phyloP scores from a whole-genome alignment of 768 basidiomycete genomes.

The Mycena rebaudengoi region DNA sequence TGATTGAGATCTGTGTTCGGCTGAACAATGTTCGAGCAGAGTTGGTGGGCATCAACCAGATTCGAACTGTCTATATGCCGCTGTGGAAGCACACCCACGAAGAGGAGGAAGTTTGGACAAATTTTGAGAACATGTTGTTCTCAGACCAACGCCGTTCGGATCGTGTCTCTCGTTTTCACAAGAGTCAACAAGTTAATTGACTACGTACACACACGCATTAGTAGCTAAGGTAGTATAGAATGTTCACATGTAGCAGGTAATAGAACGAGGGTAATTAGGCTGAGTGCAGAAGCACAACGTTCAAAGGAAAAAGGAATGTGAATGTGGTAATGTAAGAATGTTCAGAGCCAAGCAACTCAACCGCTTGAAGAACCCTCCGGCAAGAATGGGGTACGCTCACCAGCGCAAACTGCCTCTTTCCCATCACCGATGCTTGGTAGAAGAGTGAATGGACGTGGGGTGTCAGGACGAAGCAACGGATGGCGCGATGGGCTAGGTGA shows the following conservation, averaged over 20 bases:
- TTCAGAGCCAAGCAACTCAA: no score
- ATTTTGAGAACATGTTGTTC: slow-evolving; percentile 50
- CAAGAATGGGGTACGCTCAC: no score
- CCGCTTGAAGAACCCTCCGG: no score
- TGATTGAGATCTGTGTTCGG: slow-evolving; percentile 46
- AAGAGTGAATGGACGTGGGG: not conserved
- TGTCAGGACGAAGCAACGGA: not conserved
- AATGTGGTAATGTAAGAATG: not conserved
- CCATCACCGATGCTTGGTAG: not conserved
- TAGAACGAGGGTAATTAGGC: not conserved
- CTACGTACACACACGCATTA: not conserved
- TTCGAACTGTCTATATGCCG: slow-evolving; percentile 48
- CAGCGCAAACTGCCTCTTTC: no score
- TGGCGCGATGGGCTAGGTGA: not conserved
- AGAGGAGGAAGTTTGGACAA: slow-evolving; percentile 43
- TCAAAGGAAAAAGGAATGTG: not conserved
- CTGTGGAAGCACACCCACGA: slow-evolving; percentile 43
- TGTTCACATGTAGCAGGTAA: not conserved
- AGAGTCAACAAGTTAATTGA: slow-evolving; percentile 13
- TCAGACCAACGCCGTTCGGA: slow-evolving; percentile 40
- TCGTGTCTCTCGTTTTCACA: slow-evolving; percentile 45
- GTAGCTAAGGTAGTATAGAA: not conserved
- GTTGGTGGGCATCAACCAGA: slow-evolving; percentile 52
- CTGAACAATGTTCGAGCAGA: slow-evolving; percentile 45
- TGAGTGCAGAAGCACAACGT: not conserved